These are phyloP conservation scores for Sporobolomyces roseus DNA, from an alignment of 768 basidiomycete species.

Conservation along the genomic window DNA sequence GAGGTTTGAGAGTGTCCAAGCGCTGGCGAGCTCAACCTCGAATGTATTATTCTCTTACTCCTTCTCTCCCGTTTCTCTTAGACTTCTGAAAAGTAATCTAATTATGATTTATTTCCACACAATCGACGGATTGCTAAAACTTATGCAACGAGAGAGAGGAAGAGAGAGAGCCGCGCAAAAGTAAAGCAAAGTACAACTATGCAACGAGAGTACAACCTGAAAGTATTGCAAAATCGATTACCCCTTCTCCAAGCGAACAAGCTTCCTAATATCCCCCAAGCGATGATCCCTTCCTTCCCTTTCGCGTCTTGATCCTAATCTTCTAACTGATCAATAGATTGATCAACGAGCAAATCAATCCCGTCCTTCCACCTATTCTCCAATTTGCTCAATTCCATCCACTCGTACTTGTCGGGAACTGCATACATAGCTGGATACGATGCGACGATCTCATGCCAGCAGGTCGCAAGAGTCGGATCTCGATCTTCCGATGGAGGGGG, in stretches of 20 bases:
- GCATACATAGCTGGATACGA: slow-evolving; percentile 16
- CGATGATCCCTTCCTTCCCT: too few relatives aligned
- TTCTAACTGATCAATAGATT: not conserved
- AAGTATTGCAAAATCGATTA: too few relatives aligned
- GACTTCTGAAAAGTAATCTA: too few relatives aligned
- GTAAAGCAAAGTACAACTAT: not conserved
- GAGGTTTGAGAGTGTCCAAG: slow-evolving; percentile 19
- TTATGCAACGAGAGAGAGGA: not conserved
- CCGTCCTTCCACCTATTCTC: not conserved
- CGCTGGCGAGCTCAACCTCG: slow-evolving; percentile 37
- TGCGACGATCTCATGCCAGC: slow-evolving; percentile 14
- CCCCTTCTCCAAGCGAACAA: too few relatives aligned
- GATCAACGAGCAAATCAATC: not conserved
- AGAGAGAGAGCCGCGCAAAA: not conserved
- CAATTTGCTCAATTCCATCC: slow-evolving; percentile 19
- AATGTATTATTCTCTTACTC: not conserved
- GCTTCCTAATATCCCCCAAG: too few relatives aligned
- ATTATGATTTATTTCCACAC: not conserved
- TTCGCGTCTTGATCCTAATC: too few relatives aligned
- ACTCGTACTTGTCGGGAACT: slow-evolving; percentile 24
- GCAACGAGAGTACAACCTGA: too few relatives aligned
- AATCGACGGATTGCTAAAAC: not conserved
- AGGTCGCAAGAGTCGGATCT: not conserved
- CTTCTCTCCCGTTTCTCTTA: not conserved
- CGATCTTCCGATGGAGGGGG: too few relatives aligned